Base-by-base conservation (phyloP, 306 rosid genomes). In the Ziziphus jujuba region DNA sequence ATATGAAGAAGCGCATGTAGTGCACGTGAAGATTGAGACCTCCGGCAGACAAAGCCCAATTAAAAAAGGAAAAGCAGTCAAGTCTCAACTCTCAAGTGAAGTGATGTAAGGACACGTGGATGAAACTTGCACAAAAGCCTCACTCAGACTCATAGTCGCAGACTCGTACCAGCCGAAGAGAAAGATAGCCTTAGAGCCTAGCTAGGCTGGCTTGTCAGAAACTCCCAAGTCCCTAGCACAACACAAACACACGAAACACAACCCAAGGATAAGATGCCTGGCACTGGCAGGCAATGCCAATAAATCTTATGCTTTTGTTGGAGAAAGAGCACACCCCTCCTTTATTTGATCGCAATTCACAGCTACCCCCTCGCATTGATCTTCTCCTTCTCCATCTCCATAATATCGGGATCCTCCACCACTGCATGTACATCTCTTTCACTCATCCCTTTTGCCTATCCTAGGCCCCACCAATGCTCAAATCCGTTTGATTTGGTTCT, bases 21-120 rank as follows among this genome's bases (percentile, higher is more conserved):
- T 28, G 83, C 83, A 77, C 80, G 78, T 81, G 86, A 72, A 22
- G 55, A 66, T 59, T 48, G 75, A 56, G 35, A 15, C 45, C 12
- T 12, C 45, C 7, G 33, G 33, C 33, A 28, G 4, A 4, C 33
- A 28, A 4, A 28, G 3, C 33, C 33, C 33, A 40, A 34, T n/a
- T n/a, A 57, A 20, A 28, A 17, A 8, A n/a, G 47, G 56, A 24
- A 73, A 47, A 66, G 35, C 36, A 36, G n/a, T 59, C 45, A 40
- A 40, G 12, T 40, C 13, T 8, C 10, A n/a, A n/a, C n/a, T n/a
- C n/a, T n/a, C 13, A 40, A 40, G 13, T 1, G 45, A 10, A 40
- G 45, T 12, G 12, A 1, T 9, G 13, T 2, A 40, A 40, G 45
- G 7, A 12, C 45, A 40, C 45, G 45, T 40, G 45, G 45, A 12